Evolutionary conservation across 192 early-diverging fungal genomes (phyloP), one percentile per base, ranked within the genome.

Genomic region (Coemansia sp.): DNA sequence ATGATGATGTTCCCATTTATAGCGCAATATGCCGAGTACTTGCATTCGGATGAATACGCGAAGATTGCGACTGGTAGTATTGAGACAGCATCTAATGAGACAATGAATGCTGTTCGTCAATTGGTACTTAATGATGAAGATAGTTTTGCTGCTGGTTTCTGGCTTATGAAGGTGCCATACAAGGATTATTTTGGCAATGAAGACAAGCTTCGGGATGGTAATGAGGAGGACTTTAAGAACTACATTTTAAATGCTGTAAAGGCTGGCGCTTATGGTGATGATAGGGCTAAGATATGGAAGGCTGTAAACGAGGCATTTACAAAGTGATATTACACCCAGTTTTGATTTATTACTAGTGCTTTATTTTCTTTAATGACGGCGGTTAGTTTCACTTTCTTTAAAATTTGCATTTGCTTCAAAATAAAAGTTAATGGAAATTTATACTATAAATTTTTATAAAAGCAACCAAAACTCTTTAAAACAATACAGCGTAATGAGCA

Each of bases 71-170:
- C 39, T 20, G 11, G 10, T 9, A 27, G 25, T 5, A 9, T 27
- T 17, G 27, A 45, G 7, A 5, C 38, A 19, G 17, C 38, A 4
- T 50, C 48, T 20, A 36, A 50, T 18, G 39, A n/a, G 2, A 54
- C 52, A 8, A 20, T 25, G 18, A 54, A 54, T 37, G 52, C 40
- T 4, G 34, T 54, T 20, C 52, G 40, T 22, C 39, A 4, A 0
- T 40, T 54, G 39, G 52, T 54, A 5, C 52, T 54, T 23, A 54
- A 54, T 19, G 40, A 54, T 19, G 28, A 54, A 19, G 52, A 54
- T 28, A 54, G 41, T 22, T 54, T 54, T 37, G 52, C 26, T 40
- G 41, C 52, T 23, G 52, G 41, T 2, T 42, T 45, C 52, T 54
- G 52, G 52, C 43, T n/a, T n/a, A n/a, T n/a, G n/a, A n/a, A 42